Evolutionary conservation across 768 basidiomycete genomes (phyloP), one percentile per base, ranked within the genome.

Genomic region (Calocera viscosa): DNA sequence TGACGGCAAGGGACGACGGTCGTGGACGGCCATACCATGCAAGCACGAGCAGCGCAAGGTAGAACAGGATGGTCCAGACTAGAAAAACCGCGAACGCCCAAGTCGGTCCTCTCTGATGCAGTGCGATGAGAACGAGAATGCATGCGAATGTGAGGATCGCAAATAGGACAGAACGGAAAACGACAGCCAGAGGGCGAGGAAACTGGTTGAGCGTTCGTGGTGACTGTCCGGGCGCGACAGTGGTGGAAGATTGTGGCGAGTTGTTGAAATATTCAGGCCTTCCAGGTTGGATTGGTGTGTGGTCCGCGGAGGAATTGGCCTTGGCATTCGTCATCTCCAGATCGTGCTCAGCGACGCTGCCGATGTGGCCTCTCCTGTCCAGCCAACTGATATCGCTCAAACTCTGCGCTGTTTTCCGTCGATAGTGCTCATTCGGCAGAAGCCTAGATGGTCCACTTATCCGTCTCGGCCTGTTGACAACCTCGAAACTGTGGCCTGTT

Each of bases 311-410:
- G 16, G 64, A 64, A 19, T 39, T 43, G 2, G 64, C 64, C 35
- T 67, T 43, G 10, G 64, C 64, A 11, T 67, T 14, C 26, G 53
- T 82, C n/a, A 84, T 77, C 12, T 81, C 80, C 76, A 84, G 88
- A 75, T 90, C 88, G 17, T 90, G 79, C 73, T 90, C 89, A 66
- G 84, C 87, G 88, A 91, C 73, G 10, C 69, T 49, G 65, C 68
- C 86, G 33, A 87, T 76, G 73, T 86, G 89, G 67, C 89, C 82
- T 65, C 90, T 80, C 64, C 87, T 83, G 67, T 86, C 82, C 35
- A 90, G 77, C 90, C 90, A 91, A 72, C 89, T 89, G 64, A 89
- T 78, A 72, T 91, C 88, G 33, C 84, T 83, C 40, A 90, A 77
- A 68, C 82, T 85, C 67, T 83, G 79, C 33, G 82, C 79, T 17